Percentiles rank a stretch among this genome's conserved stretches.
These are phyloP conservation scores for Boletellus ananiceps DNA, from an alignment of 768 basidiomycete species.

Conservation along the genomic window DNA sequence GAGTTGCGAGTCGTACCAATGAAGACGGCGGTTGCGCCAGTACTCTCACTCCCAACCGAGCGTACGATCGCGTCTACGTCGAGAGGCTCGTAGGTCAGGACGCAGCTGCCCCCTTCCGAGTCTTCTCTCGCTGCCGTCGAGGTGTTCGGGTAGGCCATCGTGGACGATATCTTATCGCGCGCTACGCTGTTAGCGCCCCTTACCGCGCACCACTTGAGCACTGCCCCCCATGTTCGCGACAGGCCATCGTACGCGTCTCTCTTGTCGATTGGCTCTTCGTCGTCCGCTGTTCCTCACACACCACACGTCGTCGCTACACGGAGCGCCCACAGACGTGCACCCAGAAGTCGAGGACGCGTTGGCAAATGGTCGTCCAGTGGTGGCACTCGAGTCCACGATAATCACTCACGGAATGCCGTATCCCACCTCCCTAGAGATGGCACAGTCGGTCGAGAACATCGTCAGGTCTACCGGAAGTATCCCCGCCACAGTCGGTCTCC, in stretches of 20 bases:
- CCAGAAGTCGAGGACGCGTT: constrained; percentile 85
- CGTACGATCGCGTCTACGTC: constrained; percentile 53
- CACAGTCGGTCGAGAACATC: constrained; percentile 64
- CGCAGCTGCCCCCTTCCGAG: constrained; percentile 32
- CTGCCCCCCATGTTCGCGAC: constrained; percentile 14
- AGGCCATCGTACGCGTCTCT: constrained; percentile 1
- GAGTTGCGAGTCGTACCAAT: constrained; percentile 84
- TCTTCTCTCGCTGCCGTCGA: constrained; percentile 25
- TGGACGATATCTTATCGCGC: neutral
- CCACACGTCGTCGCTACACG: constrained; percentile 1
- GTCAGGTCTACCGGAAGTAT: constrained; percentile 72
- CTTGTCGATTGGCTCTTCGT: constrained; percentile 4
- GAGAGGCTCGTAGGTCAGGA: constrained; percentile 56
- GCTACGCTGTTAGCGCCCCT: no score
- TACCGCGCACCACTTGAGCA: no score
- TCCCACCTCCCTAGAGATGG: constrained; percentile 70
- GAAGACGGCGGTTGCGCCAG: constrained; percentile 73
- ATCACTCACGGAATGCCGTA: constrained; percentile 91
- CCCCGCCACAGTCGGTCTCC: constrained; percentile 87
- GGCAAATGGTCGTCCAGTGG: constrained; percentile 57
- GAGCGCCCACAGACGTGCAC: constrained; percentile 57
- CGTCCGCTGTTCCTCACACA: constrained; percentile 2
- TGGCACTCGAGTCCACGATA: constrained; percentile 89
- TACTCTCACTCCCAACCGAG: constrained; percentile 57
- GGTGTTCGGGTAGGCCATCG: constrained; percentile 25